These are phyloP conservation scores for Fusarium palustre DNA, from an alignment of 2,329 filamentous ascomycete species.

Conservation along the genomic window DNA sequence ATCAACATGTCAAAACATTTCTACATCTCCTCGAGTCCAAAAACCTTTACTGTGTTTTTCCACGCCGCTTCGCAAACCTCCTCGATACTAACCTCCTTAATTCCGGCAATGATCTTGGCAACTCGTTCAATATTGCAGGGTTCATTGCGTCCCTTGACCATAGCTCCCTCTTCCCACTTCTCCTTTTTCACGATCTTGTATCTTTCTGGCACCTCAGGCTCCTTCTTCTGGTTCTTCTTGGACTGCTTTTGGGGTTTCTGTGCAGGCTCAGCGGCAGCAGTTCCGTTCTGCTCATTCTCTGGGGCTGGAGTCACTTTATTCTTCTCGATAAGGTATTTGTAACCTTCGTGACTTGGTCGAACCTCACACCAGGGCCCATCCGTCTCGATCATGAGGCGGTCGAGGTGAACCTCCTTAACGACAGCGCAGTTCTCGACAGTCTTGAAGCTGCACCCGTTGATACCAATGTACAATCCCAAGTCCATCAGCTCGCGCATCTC, in stretches of 20 bases:
- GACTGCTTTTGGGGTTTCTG: slow-evolving; percentile 52
- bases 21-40: slow-evolving; percentile 68
- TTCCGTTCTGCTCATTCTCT: slow-evolving; percentile 45
- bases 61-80: slow-evolving; percentile 89
- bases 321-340: slow-evolving; percentile 70
- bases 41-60: slow-evolving; percentile 84
- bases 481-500: slow-evolving; percentile 86
- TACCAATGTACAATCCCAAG: slow-evolving; percentile 88
- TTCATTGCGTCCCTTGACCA: slow-evolving; percentile 97
- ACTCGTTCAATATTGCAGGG: slow-evolving; percentile 88
- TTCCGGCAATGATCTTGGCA: slow-evolving; percentile 86
- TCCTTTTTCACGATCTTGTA: slow-evolving; percentile 95
- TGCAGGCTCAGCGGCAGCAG: slow-evolving; percentile 21
- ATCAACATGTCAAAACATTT: slow-evolving; percentile 23
- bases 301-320: slow-evolving; percentile 48
- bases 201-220: slow-evolving; percentile 75
- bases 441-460: slow-evolving; percentile 97
- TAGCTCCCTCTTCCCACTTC: slow-evolving; percentile 85
- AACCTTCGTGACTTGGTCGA: slow-evolving; percentile 85
- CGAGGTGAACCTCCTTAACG: slow-evolving; percentile 80
- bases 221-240: slow-evolving; percentile 67
- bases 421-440: slow-evolving; percentile 90
- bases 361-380: slow-evolving; percentile 99
- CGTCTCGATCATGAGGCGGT: slow-evolving; percentile 91
- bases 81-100: slow-evolving; percentile 83